Evolutionary conservation across 371 early-diverging fungal genomes (phyloP).

Genomic region (Apophysomyces elegans): DNA sequence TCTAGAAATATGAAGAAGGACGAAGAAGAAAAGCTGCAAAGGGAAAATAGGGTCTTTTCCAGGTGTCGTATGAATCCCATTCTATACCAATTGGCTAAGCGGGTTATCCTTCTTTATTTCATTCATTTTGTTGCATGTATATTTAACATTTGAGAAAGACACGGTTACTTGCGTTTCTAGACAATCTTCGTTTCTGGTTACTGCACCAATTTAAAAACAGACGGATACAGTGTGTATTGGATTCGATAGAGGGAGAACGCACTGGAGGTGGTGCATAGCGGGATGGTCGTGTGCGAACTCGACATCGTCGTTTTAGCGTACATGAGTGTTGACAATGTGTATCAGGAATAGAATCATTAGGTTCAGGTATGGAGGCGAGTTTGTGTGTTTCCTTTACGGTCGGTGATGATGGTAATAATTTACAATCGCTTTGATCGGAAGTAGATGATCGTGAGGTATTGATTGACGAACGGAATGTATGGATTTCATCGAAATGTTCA

Average conservation of each 20-base stretch:
- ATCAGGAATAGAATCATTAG: neutral
- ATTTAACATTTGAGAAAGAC: neutral
- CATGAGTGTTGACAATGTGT: neutral
- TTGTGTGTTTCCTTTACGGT: neutral
- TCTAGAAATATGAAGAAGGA: no score
- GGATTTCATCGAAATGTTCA: neutral
- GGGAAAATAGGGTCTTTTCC: no score
- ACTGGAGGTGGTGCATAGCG: neutral
- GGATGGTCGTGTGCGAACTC: neutral
- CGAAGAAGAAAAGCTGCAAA: no score
- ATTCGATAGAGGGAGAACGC: conserved; percentile 42
- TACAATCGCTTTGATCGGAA: neutral
- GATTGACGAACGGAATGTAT: neutral
- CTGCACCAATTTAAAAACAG: conserved; percentile 6
- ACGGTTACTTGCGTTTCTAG: neutral
- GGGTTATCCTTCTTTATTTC: no score
- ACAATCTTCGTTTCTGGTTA: conserved; percentile 1
- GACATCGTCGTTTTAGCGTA: conserved; percentile 5
- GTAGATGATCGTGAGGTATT: neutral
- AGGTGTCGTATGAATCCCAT: no score
- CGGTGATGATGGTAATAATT: neutral
- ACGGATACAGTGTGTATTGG: conserved; percentile 29
- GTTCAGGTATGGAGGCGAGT: neutral
- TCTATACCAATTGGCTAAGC: no score
- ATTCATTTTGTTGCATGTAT: neutral